phyloP scores from a whole-genome alignment of 2,329 filamentous ascomycete genomes.

The Stemphylium lycopersici region DNA sequence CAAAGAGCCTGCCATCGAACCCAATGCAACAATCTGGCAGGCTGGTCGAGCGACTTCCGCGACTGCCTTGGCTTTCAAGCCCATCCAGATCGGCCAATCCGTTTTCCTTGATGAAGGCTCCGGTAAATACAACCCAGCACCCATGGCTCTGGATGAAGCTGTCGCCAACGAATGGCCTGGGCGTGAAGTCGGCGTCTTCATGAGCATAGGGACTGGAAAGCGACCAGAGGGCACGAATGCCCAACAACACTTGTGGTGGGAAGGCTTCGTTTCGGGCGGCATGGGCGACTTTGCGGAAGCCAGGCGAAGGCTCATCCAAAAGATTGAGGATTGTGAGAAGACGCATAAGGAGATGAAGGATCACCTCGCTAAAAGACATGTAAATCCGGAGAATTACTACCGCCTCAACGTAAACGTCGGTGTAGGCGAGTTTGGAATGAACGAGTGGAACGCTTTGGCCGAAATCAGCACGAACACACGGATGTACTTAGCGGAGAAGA shows the following conservation, averaged over 20 bases:
- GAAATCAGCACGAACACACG: conserved; percentile 94
- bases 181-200: conserved; percentile 86
- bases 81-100: conserved; percentile 90
- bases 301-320: conserved; percentile 78
- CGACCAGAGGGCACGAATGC: conserved; percentile 74
- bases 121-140: conserved; percentile 90
- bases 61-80: conserved; percentile 92
- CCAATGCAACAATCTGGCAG: conserved; percentile 96
- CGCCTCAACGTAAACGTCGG: conserved; percentile 96
- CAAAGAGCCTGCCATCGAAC: conserved; percentile 87
- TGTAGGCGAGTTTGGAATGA: conserved; percentile 97
- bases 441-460: conserved; percentile 92
- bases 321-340: conserved; percentile 93
- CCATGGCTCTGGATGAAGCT: conserved; percentile 86
- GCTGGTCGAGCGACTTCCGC: conserved; percentile 93
- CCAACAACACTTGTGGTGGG: conserved; percentile 81
- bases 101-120: conserved; percentile 91
- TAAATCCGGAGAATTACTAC: conserved; percentile 90
- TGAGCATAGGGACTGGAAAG: conserved; percentile 94
- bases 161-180: conserved; percentile 94
- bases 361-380: conserved; percentile 75
- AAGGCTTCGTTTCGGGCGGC: conserved; percentile 73
- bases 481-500: conserved; percentile 75
- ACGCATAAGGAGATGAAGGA: conserved; percentile 90
- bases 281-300: conserved; percentile 93